A percentile compares a stretch with the other conserved stretches of the same genome.
phyloP scores from a whole-genome alignment of 2,329 filamentous ascomycete species.

The Botrytis squamosa region DNA sequence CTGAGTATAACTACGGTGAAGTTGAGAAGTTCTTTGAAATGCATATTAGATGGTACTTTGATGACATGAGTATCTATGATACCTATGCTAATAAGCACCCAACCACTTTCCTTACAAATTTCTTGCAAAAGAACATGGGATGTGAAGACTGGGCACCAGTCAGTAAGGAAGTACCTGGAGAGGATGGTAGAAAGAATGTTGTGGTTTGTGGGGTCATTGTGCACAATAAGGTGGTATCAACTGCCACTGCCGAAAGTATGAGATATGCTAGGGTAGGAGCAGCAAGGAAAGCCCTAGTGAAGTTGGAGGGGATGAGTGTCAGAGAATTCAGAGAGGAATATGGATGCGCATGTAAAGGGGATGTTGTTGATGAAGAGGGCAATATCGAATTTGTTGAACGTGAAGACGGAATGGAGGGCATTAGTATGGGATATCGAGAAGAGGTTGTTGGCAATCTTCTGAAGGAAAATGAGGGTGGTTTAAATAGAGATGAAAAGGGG shows the following conservation, averaged over 20 bases:
- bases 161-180: slow-evolving; percentile 45
- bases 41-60: slow-evolving; percentile 75
- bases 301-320: slow-evolving; percentile 46
- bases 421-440: slow-evolving; percentile 6
- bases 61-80: slow-evolving; percentile 85
- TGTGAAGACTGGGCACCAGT: slow-evolving; percentile 59
- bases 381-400: slow-evolving; percentile 16
- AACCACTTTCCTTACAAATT: slow-evolving; percentile 67
- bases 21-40: slow-evolving; percentile 76
- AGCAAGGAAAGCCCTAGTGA: slow-evolving; percentile 56
- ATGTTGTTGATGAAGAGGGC: slow-evolving; percentile 8
- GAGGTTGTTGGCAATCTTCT: not conserved
- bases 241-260: slow-evolving; percentile 59
- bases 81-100: slow-evolving; percentile 84
- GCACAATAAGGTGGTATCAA: slow-evolving; percentile 67
- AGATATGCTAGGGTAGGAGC: slow-evolving; percentile 72
- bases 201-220: slow-evolving; percentile 74
- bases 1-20: slow-evolving; percentile 69
- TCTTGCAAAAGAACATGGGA: slow-evolving; percentile 61
- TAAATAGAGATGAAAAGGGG: not conserved
- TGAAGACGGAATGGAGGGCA: not conserved
- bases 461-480: not conserved
- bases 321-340: slow-evolving; percentile 60
- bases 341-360: slow-evolving; percentile 59
- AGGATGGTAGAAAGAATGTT: slow-evolving; percentile 44